Percentiles rank a stretch among this genome's conserved stretches.
Conservation (phyloP, 2,329 filamentous ascomycete species). For the Epicoccum nigrum region DNA sequence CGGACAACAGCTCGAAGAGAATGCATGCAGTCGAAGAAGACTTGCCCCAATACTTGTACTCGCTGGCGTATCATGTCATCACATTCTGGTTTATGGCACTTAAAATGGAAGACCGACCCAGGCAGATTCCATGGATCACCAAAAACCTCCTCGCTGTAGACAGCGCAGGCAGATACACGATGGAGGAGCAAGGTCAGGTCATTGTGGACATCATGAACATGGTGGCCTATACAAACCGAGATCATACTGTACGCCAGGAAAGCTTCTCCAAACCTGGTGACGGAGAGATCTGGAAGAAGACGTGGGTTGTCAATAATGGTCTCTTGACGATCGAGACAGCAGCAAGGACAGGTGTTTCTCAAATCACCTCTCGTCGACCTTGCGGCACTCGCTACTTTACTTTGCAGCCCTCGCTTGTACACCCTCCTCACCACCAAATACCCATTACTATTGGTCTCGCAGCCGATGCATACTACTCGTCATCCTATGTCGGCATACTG, state of each 20-base stretch:
- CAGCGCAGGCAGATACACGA: conserved; percentile 71
- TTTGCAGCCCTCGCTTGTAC: conserved; percentile 44
- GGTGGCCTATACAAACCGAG: conserved; percentile 82
- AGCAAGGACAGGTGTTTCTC: conserved; percentile 68
- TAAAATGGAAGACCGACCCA: conserved; percentile 80
- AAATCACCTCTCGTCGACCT: conserved; percentile 73
- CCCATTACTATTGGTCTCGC: conserved; percentile 48
- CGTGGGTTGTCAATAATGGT: conserved; percentile 76
- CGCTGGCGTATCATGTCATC: conserved; percentile 92
- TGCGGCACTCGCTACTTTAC: conserved; percentile 53
- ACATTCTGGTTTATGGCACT: conserved; percentile 96
- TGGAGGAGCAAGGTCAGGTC: conserved; percentile 92
- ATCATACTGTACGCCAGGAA: conserved; percentile 72
- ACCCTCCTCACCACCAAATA: conserved; percentile 50
- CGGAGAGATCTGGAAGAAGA: conserved; percentile 69
- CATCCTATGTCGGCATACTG: conserved; percentile 66
- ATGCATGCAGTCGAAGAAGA: conserved; percentile 66
- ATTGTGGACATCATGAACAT: conserved; percentile 95
- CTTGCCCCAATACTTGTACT: conserved; percentile 90
- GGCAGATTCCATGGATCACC: conserved; percentile 87
- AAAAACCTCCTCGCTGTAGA: conserved; percentile 82
- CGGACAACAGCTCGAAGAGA: conserved; percentile 44
- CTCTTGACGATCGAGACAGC: conserved; percentile 77
- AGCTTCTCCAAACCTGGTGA: conserved; percentile 69
- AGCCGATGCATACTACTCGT: conserved; percentile 52